These are phyloP conservation scores for Pseudogymnoascus pannorum DNA, from an alignment of 2,329 filamentous ascomycete genomes.

Conservation along the genomic window DNA sequence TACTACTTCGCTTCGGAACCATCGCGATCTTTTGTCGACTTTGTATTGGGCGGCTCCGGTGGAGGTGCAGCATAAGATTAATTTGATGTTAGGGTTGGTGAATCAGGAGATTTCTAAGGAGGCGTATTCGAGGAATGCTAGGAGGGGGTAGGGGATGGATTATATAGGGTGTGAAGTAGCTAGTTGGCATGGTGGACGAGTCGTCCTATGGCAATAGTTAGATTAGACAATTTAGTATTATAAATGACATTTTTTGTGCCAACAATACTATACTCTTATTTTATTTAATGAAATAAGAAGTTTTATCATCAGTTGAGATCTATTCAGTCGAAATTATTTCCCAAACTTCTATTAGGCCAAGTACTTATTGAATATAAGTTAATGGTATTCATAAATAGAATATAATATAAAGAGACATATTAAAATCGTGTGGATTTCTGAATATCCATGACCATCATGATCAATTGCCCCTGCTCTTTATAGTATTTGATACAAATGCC, in stretches of 20 bases:
- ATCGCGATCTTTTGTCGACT: slow-evolving; percentile 60
- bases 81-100: slow-evolving; percentile 53
- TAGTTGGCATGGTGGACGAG: background rate
- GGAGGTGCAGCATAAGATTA: slow-evolving; percentile 44
- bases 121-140: background rate
- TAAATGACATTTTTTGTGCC: background rate
- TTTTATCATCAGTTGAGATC: background rate
- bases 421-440: background rate
- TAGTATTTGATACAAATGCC: background rate
- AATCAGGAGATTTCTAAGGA: background rate
- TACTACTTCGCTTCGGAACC: slow-evolving; percentile 57
- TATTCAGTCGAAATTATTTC: background rate
- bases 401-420: background rate
- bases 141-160: background rate
- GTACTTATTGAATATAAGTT: too few species aligned
- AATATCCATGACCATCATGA: background rate
- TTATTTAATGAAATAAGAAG: too few species aligned
- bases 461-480: background rate
- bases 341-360: background rate
- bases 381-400: background rate
- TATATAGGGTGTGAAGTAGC: background rate
- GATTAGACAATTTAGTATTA: background rate
- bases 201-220: background rate
- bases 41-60: slow-evolving; percentile 57
- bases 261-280: background rate